Conservation (phyloP, 2,329 filamentous ascomycete genomes). For the Cercospora nicotianae region DNA sequence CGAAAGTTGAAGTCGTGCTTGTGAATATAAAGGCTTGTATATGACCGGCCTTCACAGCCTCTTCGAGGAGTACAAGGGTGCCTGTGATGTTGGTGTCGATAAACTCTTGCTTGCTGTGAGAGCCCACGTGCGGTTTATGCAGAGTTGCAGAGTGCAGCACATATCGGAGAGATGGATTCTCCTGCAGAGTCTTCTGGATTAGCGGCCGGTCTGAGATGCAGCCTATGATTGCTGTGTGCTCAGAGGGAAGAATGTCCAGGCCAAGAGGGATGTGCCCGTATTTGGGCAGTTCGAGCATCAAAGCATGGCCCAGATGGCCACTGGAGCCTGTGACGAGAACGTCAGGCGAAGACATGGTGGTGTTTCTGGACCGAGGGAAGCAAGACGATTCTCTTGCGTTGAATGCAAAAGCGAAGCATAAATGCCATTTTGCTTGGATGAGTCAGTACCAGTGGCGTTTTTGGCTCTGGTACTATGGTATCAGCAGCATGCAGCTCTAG, state of each 20-base stretch:
- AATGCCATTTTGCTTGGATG: neutral
- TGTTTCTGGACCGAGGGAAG: neutral
- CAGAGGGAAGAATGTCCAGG: slow-evolving; percentile 22
- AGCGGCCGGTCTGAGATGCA: slow-evolving; percentile 19
- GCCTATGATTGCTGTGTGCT: slow-evolving; percentile 15
- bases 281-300: slow-evolving; percentile 22
- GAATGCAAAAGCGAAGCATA: neutral
- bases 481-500: neutral
- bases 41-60: slow-evolving; percentile 10
- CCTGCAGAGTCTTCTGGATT: slow-evolving; percentile 8
- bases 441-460: neutral
- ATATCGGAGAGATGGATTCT: slow-evolving; percentile 17
- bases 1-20: slow-evolving; percentile 27
- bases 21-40: slow-evolving; percentile 27
- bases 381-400: neutral
- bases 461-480: neutral
- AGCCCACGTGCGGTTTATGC: slow-evolving; percentile 27
- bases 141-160: slow-evolving; percentile 26
- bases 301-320: slow-evolving; percentile 26
- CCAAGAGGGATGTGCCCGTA: slow-evolving; percentile 21
- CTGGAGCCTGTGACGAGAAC: slow-evolving; percentile 24
- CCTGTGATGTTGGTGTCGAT: slow-evolving; percentile 28
- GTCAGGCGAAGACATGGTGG: slow-evolving; percentile 15
- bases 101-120: slow-evolving; percentile 24
- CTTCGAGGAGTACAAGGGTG: slow-evolving; percentile 26